Base-by-base conservation (phyloP, 768 basidiomycete genomes). In the Suillus fuscotomentosus region DNA sequence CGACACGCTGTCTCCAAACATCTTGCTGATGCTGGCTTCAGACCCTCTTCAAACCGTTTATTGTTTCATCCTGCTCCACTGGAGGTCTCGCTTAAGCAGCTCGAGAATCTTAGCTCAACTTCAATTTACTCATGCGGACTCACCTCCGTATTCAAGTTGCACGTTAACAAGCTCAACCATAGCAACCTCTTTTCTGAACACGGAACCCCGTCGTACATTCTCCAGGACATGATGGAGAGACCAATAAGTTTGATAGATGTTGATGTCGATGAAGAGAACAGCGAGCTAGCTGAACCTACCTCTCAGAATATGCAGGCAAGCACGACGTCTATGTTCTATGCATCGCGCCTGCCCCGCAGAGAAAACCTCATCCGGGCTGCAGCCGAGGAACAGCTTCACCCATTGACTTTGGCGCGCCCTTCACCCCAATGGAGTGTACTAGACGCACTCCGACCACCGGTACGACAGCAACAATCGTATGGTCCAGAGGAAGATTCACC, bases 21-120 rank as follows among this genome's bases (percentile, higher is more conserved):
- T 62, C 69, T 72, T 56, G 62, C 69, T 64, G 7, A 60, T 54
- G 62, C 74, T 63, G 68, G 67, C 34, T 78, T 78, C 68, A 59
- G 64, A 15, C 71, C 79, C 38, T 71, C 70, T 11, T 54, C 65
- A 7, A 67, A 74, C 50, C 71, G 69, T 7, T 62, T 66, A 22
- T 71, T 84, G 27, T 84, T 81, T 60, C 74, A 84, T 63, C 85
- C 85, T 0, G 74, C 79, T 3, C 70, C 82, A 3, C 74, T 83
- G 38, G 62, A 70, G 1, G 48, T 73, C 14, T 77, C 80, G 4
- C 71, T 86, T n/a, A 73, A 62, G 48, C 62, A 68, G 45, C 72
- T 76, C 7, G 76, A 76, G 66, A 65, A 68, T 56, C 9, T 70
- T 36, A 66, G 65, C 10, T 53, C 59, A 15, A 5, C 15, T 42